phyloP scores from a whole-genome alignment of 2,329 filamentous ascomycete genomes.

The Amphichorda felina region DNA sequence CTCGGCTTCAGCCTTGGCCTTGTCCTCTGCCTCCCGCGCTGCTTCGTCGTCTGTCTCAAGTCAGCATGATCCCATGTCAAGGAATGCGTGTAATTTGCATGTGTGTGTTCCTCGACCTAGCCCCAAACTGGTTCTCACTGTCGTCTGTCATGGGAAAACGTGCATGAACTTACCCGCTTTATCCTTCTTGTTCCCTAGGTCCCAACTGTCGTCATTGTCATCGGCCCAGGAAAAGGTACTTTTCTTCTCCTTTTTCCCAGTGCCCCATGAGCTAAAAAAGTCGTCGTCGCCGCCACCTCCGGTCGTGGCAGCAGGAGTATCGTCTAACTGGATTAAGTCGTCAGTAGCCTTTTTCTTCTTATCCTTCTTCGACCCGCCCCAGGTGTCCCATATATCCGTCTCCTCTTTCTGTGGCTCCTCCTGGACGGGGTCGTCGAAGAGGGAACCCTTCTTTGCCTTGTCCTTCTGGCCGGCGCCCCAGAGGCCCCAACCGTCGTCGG shows the following conservation, averaged over 20 bases:
- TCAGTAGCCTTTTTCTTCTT: constrained; percentile 24
- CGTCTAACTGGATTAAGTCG: constrained; percentile 24
- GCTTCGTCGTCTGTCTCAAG: constrained; percentile 30
- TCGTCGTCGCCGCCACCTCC: constrained; percentile 30
- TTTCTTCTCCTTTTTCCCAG: constrained; percentile 31
- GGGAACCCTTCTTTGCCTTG: constrained; percentile 12
- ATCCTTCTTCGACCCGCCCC: constrained; percentile 16
- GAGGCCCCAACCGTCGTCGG: constrained; percentile 8
- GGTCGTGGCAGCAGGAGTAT: constrained; percentile 13
- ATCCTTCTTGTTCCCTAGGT: constrained; percentile 26
- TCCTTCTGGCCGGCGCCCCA: constrained; percentile 8
- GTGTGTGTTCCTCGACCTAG: too few relatives aligned
- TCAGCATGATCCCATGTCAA: not conserved
- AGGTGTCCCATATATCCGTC: constrained; percentile 11
- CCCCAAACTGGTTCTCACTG: too few relatives aligned
- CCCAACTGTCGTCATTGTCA: constrained; percentile 2
- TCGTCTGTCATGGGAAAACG: too few relatives aligned
- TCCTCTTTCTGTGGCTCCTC: constrained; percentile 11
- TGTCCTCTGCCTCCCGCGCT: constrained; percentile 13
- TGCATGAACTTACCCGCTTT: constrained; percentile 19
- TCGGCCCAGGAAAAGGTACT: constrained; percentile 19
- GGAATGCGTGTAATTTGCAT: too few relatives aligned
- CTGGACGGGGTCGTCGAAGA: constrained; percentile 7
- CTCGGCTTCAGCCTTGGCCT: constrained; percentile 13
- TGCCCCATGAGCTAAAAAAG: constrained; percentile 45